Percentiles rank a stretch among this genome's conserved stretches.
Conservation (phyloP, 768 basidiomycete genomes). For the Pulveroboletus sp. region DNA sequence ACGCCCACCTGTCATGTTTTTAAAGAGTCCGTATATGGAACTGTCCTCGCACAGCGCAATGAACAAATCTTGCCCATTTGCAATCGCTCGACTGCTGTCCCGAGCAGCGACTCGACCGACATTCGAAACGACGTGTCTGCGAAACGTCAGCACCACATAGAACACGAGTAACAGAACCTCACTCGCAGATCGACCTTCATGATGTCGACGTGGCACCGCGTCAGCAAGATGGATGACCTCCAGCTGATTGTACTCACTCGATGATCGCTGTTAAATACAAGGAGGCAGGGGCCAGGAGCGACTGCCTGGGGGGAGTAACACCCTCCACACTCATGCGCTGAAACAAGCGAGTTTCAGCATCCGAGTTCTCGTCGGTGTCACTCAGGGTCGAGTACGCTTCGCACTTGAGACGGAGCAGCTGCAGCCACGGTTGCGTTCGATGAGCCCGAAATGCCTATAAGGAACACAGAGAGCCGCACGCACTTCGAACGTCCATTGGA, state of each 20-base stretch:
- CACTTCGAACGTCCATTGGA: constrained; percentile 77
- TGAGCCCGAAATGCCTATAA: constrained; percentile 9
- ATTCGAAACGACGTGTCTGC: constrained; percentile 78
- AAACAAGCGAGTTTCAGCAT: constrained; percentile 56
- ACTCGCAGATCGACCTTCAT: constrained; percentile 83
- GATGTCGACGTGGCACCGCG: constrained; percentile 16
- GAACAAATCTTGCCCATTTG: constrained; percentile 79
- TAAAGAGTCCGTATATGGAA: constrained; percentile 78
- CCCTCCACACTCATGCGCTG: constrained; percentile 55
- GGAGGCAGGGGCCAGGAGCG: constrained; percentile 73
- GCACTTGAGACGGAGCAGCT: constrained; percentile 82
- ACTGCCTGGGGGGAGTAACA: constrained; percentile 46
- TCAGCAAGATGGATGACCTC: constrained; percentile 22
- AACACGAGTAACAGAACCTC: constrained; percentile 8
- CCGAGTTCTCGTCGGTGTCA: constrained; percentile 71
- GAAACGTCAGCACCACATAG: not conserved
- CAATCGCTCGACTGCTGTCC: constrained; percentile 74
- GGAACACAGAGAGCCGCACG: not conserved
- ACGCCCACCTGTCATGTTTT: constrained; percentile 69
- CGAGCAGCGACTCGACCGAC: constrained; percentile 81
- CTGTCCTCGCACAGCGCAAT: constrained; percentile 89
- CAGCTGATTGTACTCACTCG: constrained; percentile 58
- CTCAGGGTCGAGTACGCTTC: constrained; percentile 85
- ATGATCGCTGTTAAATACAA: constrained; percentile 89
- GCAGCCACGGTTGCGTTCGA: not conserved